Percentiles rank a stretch among this genome's conserved stretches.
These are phyloP conservation scores for Penicillium sp. DNA, from an alignment of 2,329 filamentous ascomycete species.

Conservation along the genomic window DNA sequence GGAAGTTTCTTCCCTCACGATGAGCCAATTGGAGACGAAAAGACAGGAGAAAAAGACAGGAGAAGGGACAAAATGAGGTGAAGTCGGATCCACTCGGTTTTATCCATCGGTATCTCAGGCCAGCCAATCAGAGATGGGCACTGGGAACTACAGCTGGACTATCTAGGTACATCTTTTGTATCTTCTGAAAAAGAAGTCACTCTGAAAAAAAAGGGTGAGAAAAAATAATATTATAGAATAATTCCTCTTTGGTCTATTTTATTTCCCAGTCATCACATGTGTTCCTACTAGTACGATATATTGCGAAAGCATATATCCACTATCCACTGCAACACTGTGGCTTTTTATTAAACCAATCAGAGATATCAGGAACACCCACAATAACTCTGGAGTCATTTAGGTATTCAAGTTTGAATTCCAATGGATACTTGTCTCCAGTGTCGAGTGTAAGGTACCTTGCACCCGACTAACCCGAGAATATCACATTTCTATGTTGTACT, in stretches of 20 bases:
- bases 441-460: not conserved
- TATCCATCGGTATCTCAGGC: conserved; percentile 2
- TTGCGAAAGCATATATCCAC: not conserved
- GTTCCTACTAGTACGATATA: too few species aligned
- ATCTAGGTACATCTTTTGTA: not conserved
- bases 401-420: not conserved
- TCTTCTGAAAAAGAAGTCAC: too few species aligned
- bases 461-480: not conserved
- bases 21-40: not conserved
- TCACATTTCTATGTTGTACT: too few species aligned
- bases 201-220: not conserved
- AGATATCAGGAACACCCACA: not conserved
- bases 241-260: not conserved
- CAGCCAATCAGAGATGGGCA: not conserved
- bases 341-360: not conserved
- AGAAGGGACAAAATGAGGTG: not conserved
- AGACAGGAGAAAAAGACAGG: not conserved
- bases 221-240: not conserved
- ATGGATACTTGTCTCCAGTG: not conserved
- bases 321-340: not conserved
- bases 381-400: not conserved
- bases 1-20: not conserved
- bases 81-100: not conserved
- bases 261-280: not conserved
- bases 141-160: not conserved